phyloP scores from a whole-genome alignment of 345 rosid species.

The Excoecaria cochinchinensis region DNA sequence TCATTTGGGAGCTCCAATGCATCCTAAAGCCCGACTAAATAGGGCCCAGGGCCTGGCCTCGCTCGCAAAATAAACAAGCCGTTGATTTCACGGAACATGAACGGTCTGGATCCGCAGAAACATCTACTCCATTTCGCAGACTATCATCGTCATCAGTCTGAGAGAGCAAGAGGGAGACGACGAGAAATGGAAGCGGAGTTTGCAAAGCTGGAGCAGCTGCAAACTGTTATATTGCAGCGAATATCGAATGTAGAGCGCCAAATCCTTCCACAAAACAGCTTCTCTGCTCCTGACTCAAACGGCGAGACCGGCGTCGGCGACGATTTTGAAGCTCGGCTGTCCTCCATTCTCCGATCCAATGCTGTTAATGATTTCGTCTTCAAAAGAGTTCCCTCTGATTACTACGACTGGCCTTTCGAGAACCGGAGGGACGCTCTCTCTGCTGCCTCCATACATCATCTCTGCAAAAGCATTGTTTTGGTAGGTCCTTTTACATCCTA shows the following conservation, averaged over 20 bases:
- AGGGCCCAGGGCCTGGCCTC: background rate
- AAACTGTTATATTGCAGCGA: conserved; percentile 49
- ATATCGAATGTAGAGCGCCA: conserved; percentile 48
- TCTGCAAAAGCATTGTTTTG: conserved; percentile 42
- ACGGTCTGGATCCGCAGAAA: background rate
- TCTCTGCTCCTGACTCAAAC: conserved; percentile 15
- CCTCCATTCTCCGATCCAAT: conserved; percentile 52
- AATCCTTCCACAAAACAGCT: conserved; percentile 26
- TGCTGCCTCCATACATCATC: conserved; percentile 77
- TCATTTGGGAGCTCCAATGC: background rate
- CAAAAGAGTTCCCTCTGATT: conserved; percentile 58
- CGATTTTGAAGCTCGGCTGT: conserved; percentile 61
- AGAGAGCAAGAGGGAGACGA: background rate
- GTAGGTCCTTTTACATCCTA: too few relatives aligned
- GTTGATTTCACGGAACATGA: background rate
- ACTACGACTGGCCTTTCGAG: conserved; percentile 76
- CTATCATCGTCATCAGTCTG: background rate
- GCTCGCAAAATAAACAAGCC: background rate
- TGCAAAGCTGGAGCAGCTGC: conserved; percentile 60
- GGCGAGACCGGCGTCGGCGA: conserved; percentile 29
- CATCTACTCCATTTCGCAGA: too few relatives aligned
- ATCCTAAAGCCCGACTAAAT: background rate
- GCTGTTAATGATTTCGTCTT: conserved; percentile 59
- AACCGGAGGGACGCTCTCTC: conserved; percentile 63
- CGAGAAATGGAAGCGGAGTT: conserved; percentile 42